These are phyloP conservation scores for Pseudocercospora fuligena DNA, from an alignment of 2,329 filamentous ascomycete genomes.

Conservation along the genomic window DNA sequence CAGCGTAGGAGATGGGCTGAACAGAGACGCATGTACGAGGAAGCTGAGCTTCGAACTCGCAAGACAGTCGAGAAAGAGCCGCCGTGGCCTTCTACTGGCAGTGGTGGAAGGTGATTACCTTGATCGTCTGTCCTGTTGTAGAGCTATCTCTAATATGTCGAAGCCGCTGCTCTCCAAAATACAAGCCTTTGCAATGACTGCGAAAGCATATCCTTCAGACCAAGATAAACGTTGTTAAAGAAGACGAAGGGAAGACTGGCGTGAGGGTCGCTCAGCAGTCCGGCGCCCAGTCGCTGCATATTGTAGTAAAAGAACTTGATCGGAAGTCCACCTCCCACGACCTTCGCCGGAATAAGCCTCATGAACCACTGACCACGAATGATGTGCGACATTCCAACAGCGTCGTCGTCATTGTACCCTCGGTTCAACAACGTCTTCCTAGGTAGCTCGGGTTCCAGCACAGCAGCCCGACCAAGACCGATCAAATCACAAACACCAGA, in stretches of 20 bases:
- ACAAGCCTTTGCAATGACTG: conserved; percentile 8
- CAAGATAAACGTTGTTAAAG: conserved; percentile 19
- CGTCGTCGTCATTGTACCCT: conserved; percentile 34
- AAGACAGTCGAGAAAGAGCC: too few species aligned
- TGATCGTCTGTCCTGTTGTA: too few species aligned
- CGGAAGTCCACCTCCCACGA: conserved; percentile 40
- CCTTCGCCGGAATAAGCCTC: conserved; percentile 39
- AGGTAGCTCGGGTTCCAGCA: conserved; percentile 51
- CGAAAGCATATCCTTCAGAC: conserved; percentile 9
- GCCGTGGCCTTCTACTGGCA: too few species aligned
- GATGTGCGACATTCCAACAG: conserved; percentile 37
- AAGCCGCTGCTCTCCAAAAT: conserved; percentile 11
- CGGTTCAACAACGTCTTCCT: conserved; percentile 43
- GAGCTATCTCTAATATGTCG: neutral
- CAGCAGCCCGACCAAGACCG: conserved; percentile 54
- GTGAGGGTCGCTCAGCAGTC: conserved; percentile 38
- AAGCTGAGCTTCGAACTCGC: too few species aligned
- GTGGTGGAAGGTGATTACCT: too few species aligned
- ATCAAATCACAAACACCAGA: conserved; percentile 56
- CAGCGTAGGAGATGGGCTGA: too few species aligned
- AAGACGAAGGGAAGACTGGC: conserved; percentile 38
- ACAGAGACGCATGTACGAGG: too few species aligned
- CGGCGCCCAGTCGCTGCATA: conserved; percentile 40
- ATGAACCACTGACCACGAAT: conserved; percentile 42
- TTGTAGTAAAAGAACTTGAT: conserved; percentile 45